phyloP scores from a whole-genome alignment of 2,329 filamentous ascomycete species.

The Phialophora tarda region DNA sequence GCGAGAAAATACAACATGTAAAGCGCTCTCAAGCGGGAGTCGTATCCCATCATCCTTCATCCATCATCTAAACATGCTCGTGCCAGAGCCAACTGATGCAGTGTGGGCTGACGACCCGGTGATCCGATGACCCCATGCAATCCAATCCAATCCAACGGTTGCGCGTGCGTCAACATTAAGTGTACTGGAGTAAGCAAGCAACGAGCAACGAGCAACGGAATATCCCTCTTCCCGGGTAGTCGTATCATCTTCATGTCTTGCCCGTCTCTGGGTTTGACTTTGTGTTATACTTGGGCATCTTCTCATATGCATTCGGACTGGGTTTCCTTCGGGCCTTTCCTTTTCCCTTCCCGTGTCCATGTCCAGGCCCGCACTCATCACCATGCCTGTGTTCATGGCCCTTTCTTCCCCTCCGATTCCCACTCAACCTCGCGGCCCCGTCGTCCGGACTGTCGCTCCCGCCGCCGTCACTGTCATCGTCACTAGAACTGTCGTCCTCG shows the following conservation, averaged over 20 bases:
- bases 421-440: slow-evolving; percentile 39
- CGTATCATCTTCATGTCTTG: slow-evolving; percentile 11
- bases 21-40: background rate
- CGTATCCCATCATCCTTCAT: background rate
- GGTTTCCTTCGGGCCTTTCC: slow-evolving; percentile 44
- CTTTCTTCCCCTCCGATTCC: slow-evolving; percentile 30
- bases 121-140: background rate
- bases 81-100: background rate
- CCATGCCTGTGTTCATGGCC: slow-evolving; percentile 34
- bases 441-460: slow-evolving; percentile 42
- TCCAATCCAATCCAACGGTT: background rate
- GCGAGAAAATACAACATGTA: too few species aligned
- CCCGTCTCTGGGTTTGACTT: slow-evolving; percentile 24
- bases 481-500: slow-evolving; percentile 51
- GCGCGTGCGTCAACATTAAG: background rate
- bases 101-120: background rate
- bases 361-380: slow-evolving; percentile 26
- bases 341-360: slow-evolving; percentile 41
- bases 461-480: slow-evolving; percentile 52
- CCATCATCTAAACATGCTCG: background rate
- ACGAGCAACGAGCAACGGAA: background rate
- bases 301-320: slow-evolving; percentile 56
- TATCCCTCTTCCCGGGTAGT: background rate
- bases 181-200: background rate
- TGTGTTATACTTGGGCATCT: slow-evolving; percentile 47